Evolutionary conservation across 805 yeast genomes (phyloP).

Genomic region (Saturnispora silvae): DNA sequence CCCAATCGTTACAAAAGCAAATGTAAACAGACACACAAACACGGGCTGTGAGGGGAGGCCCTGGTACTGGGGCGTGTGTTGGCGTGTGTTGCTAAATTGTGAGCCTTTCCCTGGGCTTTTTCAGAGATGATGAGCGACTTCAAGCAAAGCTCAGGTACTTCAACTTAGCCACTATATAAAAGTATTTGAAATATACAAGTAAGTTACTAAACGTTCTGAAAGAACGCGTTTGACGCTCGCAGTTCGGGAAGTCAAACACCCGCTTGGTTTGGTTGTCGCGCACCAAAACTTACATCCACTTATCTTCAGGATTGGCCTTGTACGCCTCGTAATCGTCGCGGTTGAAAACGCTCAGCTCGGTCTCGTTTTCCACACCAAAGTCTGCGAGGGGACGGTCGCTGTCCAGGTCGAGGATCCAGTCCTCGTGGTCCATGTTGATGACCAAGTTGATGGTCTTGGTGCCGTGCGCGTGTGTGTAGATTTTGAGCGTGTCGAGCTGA

Average conservation of each 20-base stretch:
- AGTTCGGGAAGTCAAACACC: too few species aligned
- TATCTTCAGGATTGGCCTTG: conserved; percentile 79
- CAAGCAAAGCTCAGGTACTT: too few species aligned
- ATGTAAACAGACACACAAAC: neutral
- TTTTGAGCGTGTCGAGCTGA: conserved; percentile 62
- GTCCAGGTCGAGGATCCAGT: conserved; percentile 47
- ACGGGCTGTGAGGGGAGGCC: too few species aligned
- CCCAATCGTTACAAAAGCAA: neutral
- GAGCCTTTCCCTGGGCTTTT: too few species aligned
- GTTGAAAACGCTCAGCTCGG: conserved; percentile 81
- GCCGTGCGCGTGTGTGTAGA: conserved; percentile 92
- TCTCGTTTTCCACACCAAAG: conserved; percentile 70
- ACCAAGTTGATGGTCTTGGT: conserved; percentile 88
- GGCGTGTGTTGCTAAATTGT: too few species aligned
- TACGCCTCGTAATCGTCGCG: conserved; percentile 51
- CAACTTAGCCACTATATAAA: too few species aligned
- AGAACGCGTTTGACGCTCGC: too few species aligned
- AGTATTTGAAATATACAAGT: too few species aligned
- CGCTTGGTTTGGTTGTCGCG: too few species aligned
- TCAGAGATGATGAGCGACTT: too few species aligned
- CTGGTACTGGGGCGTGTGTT: too few species aligned
- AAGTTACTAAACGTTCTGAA: too few species aligned
- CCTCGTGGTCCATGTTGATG: conserved; percentile 71
- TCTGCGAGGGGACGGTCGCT: conserved; percentile 35
- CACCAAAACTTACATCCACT: conserved; percentile 63